Percentiles rank a stretch among this genome's conserved stretches.
phyloP scores from a whole-genome alignment of 2,329 filamentous ascomycete species.

The Fusarium equiseti region DNA sequence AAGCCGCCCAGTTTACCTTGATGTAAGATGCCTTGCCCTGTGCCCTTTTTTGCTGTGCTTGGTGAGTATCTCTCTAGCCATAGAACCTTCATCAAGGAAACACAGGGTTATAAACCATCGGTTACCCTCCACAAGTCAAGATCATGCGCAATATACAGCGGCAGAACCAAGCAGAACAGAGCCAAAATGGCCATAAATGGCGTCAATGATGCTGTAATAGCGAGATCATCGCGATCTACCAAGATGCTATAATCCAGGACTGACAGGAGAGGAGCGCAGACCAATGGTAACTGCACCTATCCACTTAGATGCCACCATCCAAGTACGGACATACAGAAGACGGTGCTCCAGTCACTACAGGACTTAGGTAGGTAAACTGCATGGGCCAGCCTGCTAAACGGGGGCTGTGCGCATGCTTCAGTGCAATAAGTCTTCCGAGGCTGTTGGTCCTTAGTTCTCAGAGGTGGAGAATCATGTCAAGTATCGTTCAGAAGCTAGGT shows the following conservation, averaged over 20 bases:
- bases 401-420: conserved; percentile 34
- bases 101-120: neutral
- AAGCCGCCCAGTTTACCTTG: neutral
- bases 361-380: conserved; percentile 2
- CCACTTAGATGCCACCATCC: neutral
- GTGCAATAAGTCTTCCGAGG: conserved; percentile 20
- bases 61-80: neutral
- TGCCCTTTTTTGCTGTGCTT: neutral
- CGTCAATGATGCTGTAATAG: neutral
- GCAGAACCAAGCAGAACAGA: neutral
- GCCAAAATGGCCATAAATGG: conserved; percentile 6
- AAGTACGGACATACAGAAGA: neutral
- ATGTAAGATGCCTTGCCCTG: neutral
- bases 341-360: neutral
- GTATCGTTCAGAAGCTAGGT: neutral
- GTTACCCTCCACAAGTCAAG: neutral
- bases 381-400: conserved; percentile 28
- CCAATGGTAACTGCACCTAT: neutral
- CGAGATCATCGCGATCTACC: conserved; percentile 1
- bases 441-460: conserved; percentile 39
- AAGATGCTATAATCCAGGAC: neutral
- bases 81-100: neutral
- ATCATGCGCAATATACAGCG: neutral
- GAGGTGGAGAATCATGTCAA: conserved; percentile 30
- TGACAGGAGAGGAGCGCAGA: neutral